A percentile compares a stretch with the other conserved stretches of the same genome.
These are phyloP conservation scores for Penicillium capsulatum DNA, from an alignment of 2,329 filamentous ascomycete genomes.

Conservation along the genomic window DNA sequence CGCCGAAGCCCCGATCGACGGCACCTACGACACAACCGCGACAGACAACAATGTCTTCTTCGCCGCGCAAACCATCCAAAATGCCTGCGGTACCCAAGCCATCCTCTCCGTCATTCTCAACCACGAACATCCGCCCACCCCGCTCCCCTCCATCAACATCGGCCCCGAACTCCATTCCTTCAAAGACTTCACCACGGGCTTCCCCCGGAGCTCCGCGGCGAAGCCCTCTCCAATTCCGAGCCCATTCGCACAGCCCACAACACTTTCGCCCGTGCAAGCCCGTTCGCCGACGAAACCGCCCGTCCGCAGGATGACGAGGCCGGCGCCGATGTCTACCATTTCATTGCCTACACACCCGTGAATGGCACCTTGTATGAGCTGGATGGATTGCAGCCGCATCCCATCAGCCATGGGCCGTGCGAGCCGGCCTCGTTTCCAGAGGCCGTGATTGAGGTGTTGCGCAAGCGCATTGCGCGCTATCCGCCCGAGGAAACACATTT, in stretches of 20 bases:
- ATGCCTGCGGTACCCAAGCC: constrained; percentile 95
- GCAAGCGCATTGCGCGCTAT: constrained; percentile 78
- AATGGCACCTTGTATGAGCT: constrained; percentile 83
- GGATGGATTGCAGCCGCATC: constrained; percentile 87
- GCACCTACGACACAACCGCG: constrained; percentile 71
- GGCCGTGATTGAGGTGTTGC: constrained; percentile 81
- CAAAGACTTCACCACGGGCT: constrained; percentile 79
- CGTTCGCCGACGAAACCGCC: constrained; percentile 88
- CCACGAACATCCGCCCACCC: constrained; percentile 49
- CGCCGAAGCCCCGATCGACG: constrained; percentile 68
- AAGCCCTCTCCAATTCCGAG: constrained; percentile 66
- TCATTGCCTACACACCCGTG: constrained; percentile 87
- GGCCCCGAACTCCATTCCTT: constrained; percentile 69
- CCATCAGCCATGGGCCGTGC: constrained; percentile 82
- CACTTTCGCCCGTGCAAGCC: constrained; percentile 79
- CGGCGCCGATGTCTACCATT: constrained; percentile 78
- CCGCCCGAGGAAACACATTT: constrained; percentile 86
- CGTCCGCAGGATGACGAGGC: constrained; percentile 68
- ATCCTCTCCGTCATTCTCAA: constrained; percentile 89
- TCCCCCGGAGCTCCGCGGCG: constrained; percentile 73
- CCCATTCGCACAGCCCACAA: constrained; percentile 79
- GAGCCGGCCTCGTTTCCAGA: constrained; percentile 66
- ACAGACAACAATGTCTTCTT: constrained; percentile 76
- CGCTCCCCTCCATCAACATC: constrained; percentile 56
- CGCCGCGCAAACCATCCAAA: constrained; percentile 94